These are phyloP conservation scores for Plicaturopsis crispa DNA, from an alignment of 768 basidiomycete species.

Conservation along the genomic window DNA sequence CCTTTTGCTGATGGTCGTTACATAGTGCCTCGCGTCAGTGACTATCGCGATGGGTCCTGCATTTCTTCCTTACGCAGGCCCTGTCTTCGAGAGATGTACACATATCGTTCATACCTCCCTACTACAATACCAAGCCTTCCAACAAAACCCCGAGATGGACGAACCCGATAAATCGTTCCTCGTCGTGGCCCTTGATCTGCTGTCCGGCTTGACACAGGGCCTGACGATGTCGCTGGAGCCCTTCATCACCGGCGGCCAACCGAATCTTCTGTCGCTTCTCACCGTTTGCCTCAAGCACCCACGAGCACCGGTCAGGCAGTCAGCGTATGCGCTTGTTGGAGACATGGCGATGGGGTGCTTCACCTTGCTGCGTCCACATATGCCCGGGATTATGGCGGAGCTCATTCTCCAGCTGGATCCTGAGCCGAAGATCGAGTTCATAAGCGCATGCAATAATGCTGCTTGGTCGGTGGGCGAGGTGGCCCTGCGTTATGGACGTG, in stretches of 20 bases:
- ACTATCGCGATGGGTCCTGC: slow-evolving; percentile 91
- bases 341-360: slow-evolving; percentile 98
- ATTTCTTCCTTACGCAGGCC: slow-evolving; percentile 82
- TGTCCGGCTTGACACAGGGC: slow-evolving; percentile 94
- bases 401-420: slow-evolving; percentile 86
- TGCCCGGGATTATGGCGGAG: slow-evolving; percentile 86
- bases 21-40: slow-evolving; percentile 92
- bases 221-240: slow-evolving; percentile 73
- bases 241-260: slow-evolving; percentile 61
- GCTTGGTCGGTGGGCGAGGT: slow-evolving; percentile 99
- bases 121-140: slow-evolving; percentile 79
- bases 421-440: slow-evolving; percentile 88
- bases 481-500: slow-evolving; percentile 82
- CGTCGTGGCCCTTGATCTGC: slow-evolving; percentile 93
- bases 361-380: slow-evolving; percentile 71
- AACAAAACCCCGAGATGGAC: slow-evolving; percentile 84
- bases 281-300: slow-evolving; percentile 92
- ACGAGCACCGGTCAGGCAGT: slow-evolving; percentile 91
- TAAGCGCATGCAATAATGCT: slow-evolving; percentile 97
- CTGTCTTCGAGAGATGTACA: slow-evolving; percentile 89
- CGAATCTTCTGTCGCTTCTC: slow-evolving; percentile 74
- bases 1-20: slow-evolving; percentile 4
- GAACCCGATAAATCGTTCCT: slow-evolving; percentile 97
- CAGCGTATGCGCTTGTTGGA: slow-evolving; percentile 96
- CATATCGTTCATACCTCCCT: slow-evolving; percentile 79